Base-by-base conservation (phyloP, 208 protist species). In the Novymonas esmeraldas region DNA sequence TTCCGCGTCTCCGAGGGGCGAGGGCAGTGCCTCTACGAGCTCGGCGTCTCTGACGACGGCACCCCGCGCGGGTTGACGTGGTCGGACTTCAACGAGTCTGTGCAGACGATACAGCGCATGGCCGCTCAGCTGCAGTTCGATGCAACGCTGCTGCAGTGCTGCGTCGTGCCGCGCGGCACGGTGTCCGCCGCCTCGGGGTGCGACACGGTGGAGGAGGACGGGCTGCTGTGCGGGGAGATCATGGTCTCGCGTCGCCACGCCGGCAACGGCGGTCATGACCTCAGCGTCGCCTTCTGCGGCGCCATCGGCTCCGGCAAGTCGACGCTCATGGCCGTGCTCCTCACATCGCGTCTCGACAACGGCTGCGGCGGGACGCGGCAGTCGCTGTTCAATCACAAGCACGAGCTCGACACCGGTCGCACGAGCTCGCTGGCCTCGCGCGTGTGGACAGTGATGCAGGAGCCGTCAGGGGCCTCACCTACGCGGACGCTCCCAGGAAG, bases 391-490 rank as follows among this genome's bases (percentile, higher is more conserved):
- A 95, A 90, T 61, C 98, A 99, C 91, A 96, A 97, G 56, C 98
- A 99, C 75, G 98, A 99, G 72, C 71, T 99, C 11, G 77, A 95
- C 41, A 90, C 82, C 9, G 98, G 98, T 3, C 79, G 92, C 31
- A 99, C 98, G 2, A 95, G 85, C n/a, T 94, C 84, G 31, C 88
- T 99, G 39, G 81, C 84, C 26, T 92, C 97, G 29, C 92, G 98
- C 0, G 83, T 98, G 45, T 97, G 95, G 73, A 71, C 87, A 1
- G 79, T 93, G 33, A 14, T 64, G 49, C 59, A 52, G 44, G 31
- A 54, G 18, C 38, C 39, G 1, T 26, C 46, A 2, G 29, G 4
- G 2, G 28, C 48, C n/a, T 22, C 31, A 2, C 14, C 41, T n/a
- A 39, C n/a, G 9, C 42, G 18, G 44, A 46, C 18, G 2, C 26